Percentiles rank a stretch among this genome's conserved stretches.
phyloP scores from a whole-genome alignment of 192 early-diverging fungal species.

The Spinellus fusiger region DNA sequence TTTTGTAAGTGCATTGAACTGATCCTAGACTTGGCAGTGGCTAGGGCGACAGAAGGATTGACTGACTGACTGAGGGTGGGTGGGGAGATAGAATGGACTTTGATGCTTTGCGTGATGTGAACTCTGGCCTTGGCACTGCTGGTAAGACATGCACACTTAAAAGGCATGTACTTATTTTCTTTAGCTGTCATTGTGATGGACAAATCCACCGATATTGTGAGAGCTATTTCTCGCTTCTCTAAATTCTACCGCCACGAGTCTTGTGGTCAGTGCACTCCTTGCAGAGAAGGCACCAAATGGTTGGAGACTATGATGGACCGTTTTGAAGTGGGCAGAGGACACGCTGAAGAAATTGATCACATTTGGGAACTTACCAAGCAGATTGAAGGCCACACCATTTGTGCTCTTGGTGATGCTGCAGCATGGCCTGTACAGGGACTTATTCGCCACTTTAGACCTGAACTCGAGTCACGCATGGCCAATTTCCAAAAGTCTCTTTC shows the following conservation, averaged over 20 bases:
- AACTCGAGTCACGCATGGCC: constrained; percentile 64
- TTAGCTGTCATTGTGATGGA: constrained; percentile 96
- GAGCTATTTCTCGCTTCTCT: constrained; percentile 85
- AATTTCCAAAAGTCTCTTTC: constrained; percentile 34
- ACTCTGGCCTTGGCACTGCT: constrained; percentile 92
- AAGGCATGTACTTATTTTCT: background rate
- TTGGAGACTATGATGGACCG: constrained; percentile 93
- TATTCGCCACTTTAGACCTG: constrained; percentile 89
- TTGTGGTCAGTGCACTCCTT: constrained; percentile 99
- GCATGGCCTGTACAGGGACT: constrained; percentile 91
- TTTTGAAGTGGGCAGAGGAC: constrained; percentile 84
- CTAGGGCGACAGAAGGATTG: background rate
- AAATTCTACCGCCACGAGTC: constrained; percentile 97
- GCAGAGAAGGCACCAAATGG: constrained; percentile 95
- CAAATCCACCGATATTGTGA: constrained; percentile 93
- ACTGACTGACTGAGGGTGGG: background rate
- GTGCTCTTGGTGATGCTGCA: constrained; percentile 97
- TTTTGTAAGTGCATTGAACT: constrained; percentile 41
- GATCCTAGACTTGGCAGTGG: background rate
- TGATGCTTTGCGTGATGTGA: constrained; percentile 90
- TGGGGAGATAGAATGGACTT: constrained; percentile 80
- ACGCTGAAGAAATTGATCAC: constrained; percentile 87
- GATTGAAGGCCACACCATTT: constrained; percentile 99
- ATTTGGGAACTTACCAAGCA: constrained; percentile 91
- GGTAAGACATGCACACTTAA: background rate